Evolutionary conservation across 78 protist species (phyloP), one percentile per base, ranked within the genome.

Genomic region (Speleostelium caveatum): DNA sequence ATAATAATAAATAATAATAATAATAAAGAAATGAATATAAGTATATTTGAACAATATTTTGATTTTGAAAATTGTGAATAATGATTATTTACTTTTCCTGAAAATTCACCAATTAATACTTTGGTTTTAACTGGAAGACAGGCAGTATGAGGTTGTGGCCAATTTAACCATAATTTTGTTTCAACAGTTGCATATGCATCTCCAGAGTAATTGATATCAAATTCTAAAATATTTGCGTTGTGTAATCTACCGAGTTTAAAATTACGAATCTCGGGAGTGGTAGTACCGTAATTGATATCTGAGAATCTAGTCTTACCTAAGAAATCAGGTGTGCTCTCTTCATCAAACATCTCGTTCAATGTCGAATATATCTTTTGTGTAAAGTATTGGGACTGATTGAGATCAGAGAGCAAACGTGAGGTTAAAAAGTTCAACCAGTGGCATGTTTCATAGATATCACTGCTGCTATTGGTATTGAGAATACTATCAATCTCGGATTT

Each of bases 141-240:
- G 4, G 90, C 90, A 17, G 51, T 83, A 42, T 83, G 90, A 35
- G 55, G 67, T 41, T 83, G 90, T 69, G 90, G 90, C 90, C 90
- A 83, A 83, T 83, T 83, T 28, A 83, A 45, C 90, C 90, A 83
- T 1, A 83, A 28, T 30, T 83, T 78, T 1, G 90, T 30, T 3
- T 73, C 55, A 19, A 67, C 90, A 59, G 78, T 83, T 2, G 69
- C 72, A 5, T 76, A 83, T 8, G 90, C 90, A 59, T 83, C 90
- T 41, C 90, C 90, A 24, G 90, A 83, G 32, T 83, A 83, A 63
- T 42, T 83, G 3, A 83, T 26, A 59, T 83, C 90, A 56, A 83
- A 83, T 60, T 83, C 90, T 24, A 83, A 69, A 26, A 83, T 62
- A 83, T 65, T 83, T 67, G 78, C 41, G 51, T 83, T 69, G 24